Evolutionary conservation across 1,284 basidiomycete species (phyloP).

Genomic region (Inonotus obliquus): DNA sequence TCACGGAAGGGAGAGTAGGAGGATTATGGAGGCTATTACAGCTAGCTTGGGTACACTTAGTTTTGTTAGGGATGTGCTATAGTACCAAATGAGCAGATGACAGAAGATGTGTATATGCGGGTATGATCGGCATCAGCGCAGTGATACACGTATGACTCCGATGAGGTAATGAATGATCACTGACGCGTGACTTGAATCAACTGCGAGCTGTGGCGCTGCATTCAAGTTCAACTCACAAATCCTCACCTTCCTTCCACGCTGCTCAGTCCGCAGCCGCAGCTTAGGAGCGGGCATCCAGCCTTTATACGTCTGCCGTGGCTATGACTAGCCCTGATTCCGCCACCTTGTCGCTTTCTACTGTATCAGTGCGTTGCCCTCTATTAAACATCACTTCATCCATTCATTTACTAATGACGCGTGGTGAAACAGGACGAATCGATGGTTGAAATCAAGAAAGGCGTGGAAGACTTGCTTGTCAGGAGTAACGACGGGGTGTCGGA

Average conservation of each 20-base stretch:
- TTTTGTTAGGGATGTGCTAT: slow-evolving; percentile 55
- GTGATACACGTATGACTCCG: not conserved
- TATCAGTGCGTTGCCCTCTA: slow-evolving; percentile 11
- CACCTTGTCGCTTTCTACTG: slow-evolving; percentile 13
- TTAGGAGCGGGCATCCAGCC: not conserved
- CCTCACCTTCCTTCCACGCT: not conserved
- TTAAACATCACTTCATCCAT: not conserved
- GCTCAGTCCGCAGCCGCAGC: slow-evolving; percentile 4
- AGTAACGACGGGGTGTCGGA: slow-evolving; percentile 26
- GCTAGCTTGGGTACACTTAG: slow-evolving; percentile 67
- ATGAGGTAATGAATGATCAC: not conserved
- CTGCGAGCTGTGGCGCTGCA: slow-evolving; percentile 6
- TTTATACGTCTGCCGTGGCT: not conserved
- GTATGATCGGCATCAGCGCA: not conserved
- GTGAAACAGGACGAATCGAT: slow-evolving; percentile 54
- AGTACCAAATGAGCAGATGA: not conserved
- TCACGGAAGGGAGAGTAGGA: slow-evolving; percentile 69
- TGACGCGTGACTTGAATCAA: not conserved
- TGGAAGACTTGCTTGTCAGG: slow-evolving; percentile 23
- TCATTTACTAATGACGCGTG: not conserved
- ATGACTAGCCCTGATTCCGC: slow-evolving; percentile 5
- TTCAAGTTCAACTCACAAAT: too few species aligned
- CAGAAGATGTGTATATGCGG: not conserved
- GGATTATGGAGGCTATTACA: slow-evolving; percentile 67
- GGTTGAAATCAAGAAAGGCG: slow-evolving; percentile 67